A percentile compares a stretch with the other conserved stretches of the same genome.
Conservation (phyloP, 768 basidiomycete genomes). For the Mycena capillaripes region DNA sequence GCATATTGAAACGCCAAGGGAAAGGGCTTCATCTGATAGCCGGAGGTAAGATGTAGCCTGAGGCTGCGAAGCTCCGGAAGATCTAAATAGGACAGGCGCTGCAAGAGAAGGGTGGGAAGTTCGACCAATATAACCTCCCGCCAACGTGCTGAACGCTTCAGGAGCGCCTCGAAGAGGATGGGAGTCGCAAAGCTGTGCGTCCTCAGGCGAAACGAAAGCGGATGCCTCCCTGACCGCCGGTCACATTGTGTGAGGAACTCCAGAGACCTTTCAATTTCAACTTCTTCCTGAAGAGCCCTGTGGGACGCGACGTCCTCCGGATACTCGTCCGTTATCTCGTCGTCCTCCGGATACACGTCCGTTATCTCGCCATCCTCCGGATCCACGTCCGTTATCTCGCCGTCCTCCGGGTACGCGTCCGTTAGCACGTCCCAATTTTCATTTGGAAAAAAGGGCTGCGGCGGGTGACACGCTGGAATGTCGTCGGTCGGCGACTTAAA, state of each 20-base stretch:
- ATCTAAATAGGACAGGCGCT: neutral
- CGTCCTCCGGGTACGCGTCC: no score
- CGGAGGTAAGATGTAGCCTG: no score
- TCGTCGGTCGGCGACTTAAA: neutral
- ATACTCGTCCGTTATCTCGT: no score
- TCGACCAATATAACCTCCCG: neutral
- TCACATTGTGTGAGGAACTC: slow-evolving; percentile 1
- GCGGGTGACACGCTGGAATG: neutral
- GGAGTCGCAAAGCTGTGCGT: neutral
- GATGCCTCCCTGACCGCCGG: neutral
- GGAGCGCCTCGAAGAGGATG: neutral
- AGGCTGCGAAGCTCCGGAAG: neutral
- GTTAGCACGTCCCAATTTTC: no score
- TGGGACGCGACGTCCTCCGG: no score
- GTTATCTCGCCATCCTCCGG: no score
- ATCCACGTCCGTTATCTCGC: no score
- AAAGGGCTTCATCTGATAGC: neutral
- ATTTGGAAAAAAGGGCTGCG: no score
- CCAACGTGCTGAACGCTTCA: slow-evolving; percentile 9
- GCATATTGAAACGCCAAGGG: neutral
- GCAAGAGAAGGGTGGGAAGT: neutral
- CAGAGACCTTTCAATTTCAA: slow-evolving; percentile 3
- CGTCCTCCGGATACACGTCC: no score
- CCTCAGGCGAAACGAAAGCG: slow-evolving; percentile 19
- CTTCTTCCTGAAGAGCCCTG: neutral